Percentiles rank a stretch among this genome's conserved stretches.
Conservation (phyloP, 768 basidiomycete species). For the Termitomyces sp. region DNA sequence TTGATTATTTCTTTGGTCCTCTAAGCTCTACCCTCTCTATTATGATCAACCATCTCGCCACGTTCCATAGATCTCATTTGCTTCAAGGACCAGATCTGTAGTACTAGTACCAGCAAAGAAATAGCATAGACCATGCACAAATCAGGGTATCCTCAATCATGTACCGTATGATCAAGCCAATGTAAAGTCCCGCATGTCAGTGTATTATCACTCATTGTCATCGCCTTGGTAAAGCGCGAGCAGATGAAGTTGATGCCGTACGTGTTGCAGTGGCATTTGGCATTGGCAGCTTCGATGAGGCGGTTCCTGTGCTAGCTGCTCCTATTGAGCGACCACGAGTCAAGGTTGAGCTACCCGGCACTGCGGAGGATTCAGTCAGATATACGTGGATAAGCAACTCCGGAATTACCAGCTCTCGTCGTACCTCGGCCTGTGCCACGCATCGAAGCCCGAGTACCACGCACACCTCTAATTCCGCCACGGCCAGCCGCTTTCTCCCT, state of each 20-base stretch:
- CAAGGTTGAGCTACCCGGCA: not conserved
- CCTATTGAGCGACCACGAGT: conserved; percentile 5
- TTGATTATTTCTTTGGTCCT: conserved; percentile 19
- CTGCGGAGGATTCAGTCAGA: not conserved
- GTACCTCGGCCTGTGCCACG: conserved; percentile 36
- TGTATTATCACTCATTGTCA: not conserved
- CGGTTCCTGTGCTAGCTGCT: not conserved
- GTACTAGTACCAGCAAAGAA: not conserved
- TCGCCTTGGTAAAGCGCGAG: conserved; percentile 6
- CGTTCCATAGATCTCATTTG: not conserved
- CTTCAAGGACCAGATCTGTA: not conserved
- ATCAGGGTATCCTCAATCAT: not conserved
- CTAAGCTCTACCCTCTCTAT: conserved; percentile 24
- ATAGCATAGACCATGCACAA: not conserved
- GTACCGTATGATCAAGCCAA: not conserved
- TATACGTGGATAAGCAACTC: not conserved
- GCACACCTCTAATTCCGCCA: conserved; percentile 64
- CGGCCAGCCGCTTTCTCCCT: conserved; percentile 31
- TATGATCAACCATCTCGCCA: not conserved
- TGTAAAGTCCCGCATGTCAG: not conserved
- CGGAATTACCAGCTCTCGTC: conserved; percentile 28
- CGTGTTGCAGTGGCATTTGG: conserved; percentile 4
- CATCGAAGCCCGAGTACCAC: conserved; percentile 65
- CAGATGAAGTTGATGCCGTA: conserved; percentile 4
- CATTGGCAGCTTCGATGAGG: conserved; percentile 13